phyloP scores from a whole-genome alignment of 2,329 filamentous ascomycete species.

The Botrytis pseudocinerea region DNA sequence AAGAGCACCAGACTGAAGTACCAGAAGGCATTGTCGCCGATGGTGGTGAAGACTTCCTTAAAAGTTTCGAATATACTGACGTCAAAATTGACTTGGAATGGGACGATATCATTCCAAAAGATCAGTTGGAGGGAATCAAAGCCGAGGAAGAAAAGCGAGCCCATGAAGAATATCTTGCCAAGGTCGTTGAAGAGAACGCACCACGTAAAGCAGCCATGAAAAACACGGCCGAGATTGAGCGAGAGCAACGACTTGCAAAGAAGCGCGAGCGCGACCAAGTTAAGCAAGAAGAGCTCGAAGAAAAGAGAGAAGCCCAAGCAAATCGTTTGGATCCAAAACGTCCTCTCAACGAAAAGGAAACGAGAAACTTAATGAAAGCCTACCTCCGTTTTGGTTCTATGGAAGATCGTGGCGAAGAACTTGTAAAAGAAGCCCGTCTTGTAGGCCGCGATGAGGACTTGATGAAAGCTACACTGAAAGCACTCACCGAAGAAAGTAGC shows the following conservation, averaged over 20 bases:
- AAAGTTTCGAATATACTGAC: constrained; percentile 87
- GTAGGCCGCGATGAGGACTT: constrained; percentile 79
- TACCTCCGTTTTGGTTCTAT: constrained; percentile 90
- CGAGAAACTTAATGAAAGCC: constrained; percentile 84
- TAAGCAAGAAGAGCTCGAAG: constrained; percentile 68
- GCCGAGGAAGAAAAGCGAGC: constrained; percentile 82
- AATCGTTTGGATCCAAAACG: constrained; percentile 80
- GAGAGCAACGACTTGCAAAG: constrained; percentile 64
- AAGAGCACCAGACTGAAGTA: constrained; percentile 94
- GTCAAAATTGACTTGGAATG: constrained; percentile 97
- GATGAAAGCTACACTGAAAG: constrained; percentile 69
- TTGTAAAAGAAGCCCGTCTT: constrained; percentile 83
- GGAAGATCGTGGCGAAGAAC: constrained; percentile 82
- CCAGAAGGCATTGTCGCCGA: constrained; percentile 92
- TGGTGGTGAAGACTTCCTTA: constrained; percentile 94
- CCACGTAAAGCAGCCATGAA: constrained; percentile 72
- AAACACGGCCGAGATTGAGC: constrained; percentile 57
- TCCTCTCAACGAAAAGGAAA: constrained; percentile 90
- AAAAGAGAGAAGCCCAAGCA: constrained; percentile 68
- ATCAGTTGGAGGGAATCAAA: constrained; percentile 86
- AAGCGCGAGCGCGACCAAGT: constrained; percentile 64
- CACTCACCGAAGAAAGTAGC: constrained; percentile 66
- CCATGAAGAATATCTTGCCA: constrained; percentile 78
- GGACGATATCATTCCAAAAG: constrained; percentile 97
- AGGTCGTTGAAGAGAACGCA: constrained; percentile 80